Base-by-base conservation (phyloP, 2,329 filamentous ascomycete species). In the Alternaria sp. region DNA sequence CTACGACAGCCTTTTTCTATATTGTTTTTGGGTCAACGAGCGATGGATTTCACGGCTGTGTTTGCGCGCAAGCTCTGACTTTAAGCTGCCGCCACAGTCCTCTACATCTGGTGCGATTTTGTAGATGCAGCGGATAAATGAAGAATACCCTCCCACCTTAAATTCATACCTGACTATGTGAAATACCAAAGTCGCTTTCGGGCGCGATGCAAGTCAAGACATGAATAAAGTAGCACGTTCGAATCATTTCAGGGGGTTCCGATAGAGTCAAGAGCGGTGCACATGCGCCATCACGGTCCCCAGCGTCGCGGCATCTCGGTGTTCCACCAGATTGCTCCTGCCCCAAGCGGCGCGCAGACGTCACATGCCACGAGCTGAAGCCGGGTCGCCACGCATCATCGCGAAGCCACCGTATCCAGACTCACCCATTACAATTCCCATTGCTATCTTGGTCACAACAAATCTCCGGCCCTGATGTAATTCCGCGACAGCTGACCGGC, bases 401-500 rank as follows among this genome's bases (percentile, higher is more conserved):
- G 28, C 37, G 51, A 63, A 71, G 67, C 63, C 58, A 63, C 45
- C 55, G 50, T 64, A 57, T 60, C 45, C 72, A 72, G 67, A 71
- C 71, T 73, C 71, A 65, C 50, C 37, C 51, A 61, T 53, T 55
- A 46, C 57, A 63, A 61, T 45, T 56, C 60, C 59, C 55, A 51
- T 57, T 57, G 65, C 73, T 65, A 69, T 71, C 67, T 72, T 66
- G 51, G 63, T 67, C 63, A 44, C 62, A 55, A 20, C 46, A 47
- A 43, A 54, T 51, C 55, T 55, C 65, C 66, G 65, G 55, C 33
- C 46, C 64, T 74, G 67, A 70, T 71, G 70, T 71, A 67, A 64
- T 63, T 61, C 58, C 60, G 61, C 63, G 63, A 69, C 76, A 78
- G 71, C 74, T 79, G 75, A 77, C 75, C 70, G 47, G 68, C 67